phyloP scores from a whole-genome alignment of 2,329 filamentous ascomycete species.

The Gaeumannomyces sp. region DNA sequence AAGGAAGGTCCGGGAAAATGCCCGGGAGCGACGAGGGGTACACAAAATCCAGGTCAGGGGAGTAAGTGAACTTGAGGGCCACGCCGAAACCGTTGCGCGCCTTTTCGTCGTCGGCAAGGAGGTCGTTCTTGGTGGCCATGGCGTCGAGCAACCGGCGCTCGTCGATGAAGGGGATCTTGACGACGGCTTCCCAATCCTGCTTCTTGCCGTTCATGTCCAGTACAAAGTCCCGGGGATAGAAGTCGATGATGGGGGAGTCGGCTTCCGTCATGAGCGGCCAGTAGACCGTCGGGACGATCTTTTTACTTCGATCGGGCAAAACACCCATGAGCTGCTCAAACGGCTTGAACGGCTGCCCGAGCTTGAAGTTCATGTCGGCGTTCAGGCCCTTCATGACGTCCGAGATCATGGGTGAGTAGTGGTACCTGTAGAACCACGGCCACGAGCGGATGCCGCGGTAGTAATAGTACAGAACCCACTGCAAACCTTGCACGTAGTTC shows the following conservation, averaged over 20 bases:
- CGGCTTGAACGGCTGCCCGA: slow-evolving; percentile 90
- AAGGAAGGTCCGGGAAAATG: slow-evolving; percentile 80
- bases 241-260: slow-evolving; percentile 91
- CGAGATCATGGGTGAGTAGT: slow-evolving; percentile 91
- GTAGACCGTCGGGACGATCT: slow-evolving; percentile 82
- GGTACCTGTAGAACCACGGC: slow-evolving; percentile 97
- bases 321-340: slow-evolving; percentile 99
- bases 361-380: slow-evolving; percentile 84
- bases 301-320: slow-evolving; percentile 92
- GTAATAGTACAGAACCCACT: slow-evolving; percentile 98
- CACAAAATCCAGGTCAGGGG: slow-evolving; percentile 66
- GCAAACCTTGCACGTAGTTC: slow-evolving; percentile 94
- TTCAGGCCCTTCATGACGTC: slow-evolving; percentile 85
- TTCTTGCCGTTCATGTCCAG: slow-evolving; percentile 99
- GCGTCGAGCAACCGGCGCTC: slow-evolving; percentile 77
- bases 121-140: slow-evolving; percentile 76
- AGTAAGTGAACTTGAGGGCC: slow-evolving; percentile 87
- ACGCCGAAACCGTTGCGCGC: slow-evolving; percentile 86
- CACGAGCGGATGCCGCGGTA: slow-evolving; percentile 95
- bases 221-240: slow-evolving; percentile 94
- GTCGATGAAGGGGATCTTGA: slow-evolving; percentile 98
- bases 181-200: slow-evolving; percentile 98
- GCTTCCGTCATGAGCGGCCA: slow-evolving; percentile 88
- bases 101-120: slow-evolving; percentile 73
- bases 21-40: slow-evolving; percentile 87